Evolutionary conservation across 2,329 filamentous ascomycete species (phyloP).

Genomic region (Cladosporium halotolerans): DNA sequence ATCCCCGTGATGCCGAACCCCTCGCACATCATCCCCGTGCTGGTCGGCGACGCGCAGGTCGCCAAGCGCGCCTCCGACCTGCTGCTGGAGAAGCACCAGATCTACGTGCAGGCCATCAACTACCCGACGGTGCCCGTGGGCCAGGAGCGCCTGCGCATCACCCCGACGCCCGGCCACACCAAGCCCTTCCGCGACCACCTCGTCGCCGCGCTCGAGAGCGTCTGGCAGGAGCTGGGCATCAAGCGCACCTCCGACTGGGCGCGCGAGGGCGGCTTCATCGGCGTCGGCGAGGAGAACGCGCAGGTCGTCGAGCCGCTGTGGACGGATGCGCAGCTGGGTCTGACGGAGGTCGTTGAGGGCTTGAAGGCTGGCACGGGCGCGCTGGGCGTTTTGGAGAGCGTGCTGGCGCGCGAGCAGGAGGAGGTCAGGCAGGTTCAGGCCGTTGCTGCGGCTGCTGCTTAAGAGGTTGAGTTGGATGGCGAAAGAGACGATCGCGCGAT

Average conservation of each 20-base stretch:
- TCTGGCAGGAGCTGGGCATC: slow-evolving; percentile 83
- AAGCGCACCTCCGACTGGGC: slow-evolving; percentile 94
- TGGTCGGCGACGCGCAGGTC: slow-evolving; percentile 89
- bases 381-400: slow-evolving; percentile 41
- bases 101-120: slow-evolving; percentile 98
- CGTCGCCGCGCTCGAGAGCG: slow-evolving; percentile 72
- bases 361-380: slow-evolving; percentile 45
- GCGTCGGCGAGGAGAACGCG: slow-evolving; percentile 69
- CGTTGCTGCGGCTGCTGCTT: slow-evolving; percentile 35
- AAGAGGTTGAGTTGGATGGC: not conserved
- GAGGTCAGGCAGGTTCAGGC: slow-evolving; percentile 33
- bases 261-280: slow-evolving; percentile 84
- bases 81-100: slow-evolving; percentile 80
- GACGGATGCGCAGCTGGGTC: slow-evolving; percentile 81
- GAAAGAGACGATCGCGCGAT: too few species aligned
- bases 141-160: slow-evolving; percentile 94
- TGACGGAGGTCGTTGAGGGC: slow-evolving; percentile 60
- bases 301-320: slow-evolving; percentile 67
- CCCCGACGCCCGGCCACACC: slow-evolving; percentile 86
- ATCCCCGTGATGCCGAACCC: slow-evolving; percentile 98
- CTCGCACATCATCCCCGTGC: slow-evolving; percentile 87
- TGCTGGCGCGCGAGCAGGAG: slow-evolving; percentile 42
- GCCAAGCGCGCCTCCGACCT: slow-evolving; percentile 90
- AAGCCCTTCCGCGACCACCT: slow-evolving; percentile 81
- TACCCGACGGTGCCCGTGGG: slow-evolving; percentile 96